phyloP scores from a whole-genome alignment of 441 rosid species.

The Mallotus repandus region DNA sequence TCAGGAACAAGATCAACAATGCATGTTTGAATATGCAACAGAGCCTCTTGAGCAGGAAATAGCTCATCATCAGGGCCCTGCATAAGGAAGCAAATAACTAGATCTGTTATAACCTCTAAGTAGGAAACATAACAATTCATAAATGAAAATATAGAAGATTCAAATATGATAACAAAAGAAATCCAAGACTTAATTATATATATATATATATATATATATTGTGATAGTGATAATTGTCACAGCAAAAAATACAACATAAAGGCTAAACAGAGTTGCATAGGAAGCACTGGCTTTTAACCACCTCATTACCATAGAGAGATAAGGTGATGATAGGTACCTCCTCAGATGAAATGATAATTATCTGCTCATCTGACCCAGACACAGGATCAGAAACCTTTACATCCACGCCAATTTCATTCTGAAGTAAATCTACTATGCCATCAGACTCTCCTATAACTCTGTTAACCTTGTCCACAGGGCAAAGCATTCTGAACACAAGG shows the following conservation, averaged over 20 bases:
- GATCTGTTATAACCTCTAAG: constrained; percentile 19
- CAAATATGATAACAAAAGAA: not conserved
- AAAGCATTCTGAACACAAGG: constrained; percentile 82
- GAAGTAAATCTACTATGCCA: constrained; percentile 78
- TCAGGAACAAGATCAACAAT: constrained; percentile 73
- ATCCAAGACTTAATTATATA: no score
- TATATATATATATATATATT: no score
- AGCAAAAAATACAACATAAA: constrained; percentile 9
- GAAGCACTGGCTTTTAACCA: constrained; percentile 3
- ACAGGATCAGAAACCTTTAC: constrained; percentile 71
- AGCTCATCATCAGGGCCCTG: constrained; percentile 94
- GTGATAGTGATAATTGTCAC: not conserved
- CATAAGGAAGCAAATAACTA: constrained; percentile 20
- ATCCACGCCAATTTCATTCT: constrained; percentile 89
- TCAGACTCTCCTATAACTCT: constrained; percentile 70
- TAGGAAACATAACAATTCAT: not conserved
- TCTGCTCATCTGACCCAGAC: constrained; percentile 85
- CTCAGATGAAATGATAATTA: constrained; percentile 75
- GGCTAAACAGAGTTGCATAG: not conserved
- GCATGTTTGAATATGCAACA: constrained; percentile 88
- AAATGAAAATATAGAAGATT: not conserved
- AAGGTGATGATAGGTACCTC: constrained; percentile 53
- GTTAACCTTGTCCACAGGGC: constrained; percentile 76
- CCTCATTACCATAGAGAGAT: constrained; percentile 2
- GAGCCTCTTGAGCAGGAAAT: constrained; percentile 98